Conservation (phyloP, 2,329 filamentous ascomycete species). For the Colletotrichum somersetense region DNA sequence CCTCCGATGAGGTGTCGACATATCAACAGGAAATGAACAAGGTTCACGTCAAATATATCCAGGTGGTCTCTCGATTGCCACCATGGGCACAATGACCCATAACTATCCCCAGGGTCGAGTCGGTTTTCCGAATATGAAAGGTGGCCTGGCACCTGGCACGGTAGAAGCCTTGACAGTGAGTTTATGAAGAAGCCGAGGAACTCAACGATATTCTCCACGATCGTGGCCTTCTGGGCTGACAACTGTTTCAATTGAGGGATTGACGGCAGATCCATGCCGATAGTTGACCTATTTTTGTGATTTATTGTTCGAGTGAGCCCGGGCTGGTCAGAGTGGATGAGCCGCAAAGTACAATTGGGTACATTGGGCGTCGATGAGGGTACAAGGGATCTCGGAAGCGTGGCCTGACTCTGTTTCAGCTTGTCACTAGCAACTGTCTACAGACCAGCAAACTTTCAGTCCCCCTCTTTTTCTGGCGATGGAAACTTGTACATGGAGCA, state of each 20-base stretch:
- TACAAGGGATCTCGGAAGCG: neutral
- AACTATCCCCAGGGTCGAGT: neutral
- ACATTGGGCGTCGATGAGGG: neutral
- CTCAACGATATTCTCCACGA: neutral
- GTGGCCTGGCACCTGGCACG: neutral
- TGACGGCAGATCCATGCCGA: neutral
- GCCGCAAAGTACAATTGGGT: neutral
- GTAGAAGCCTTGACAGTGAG: conserved; percentile 6
- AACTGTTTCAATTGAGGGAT: neutral
- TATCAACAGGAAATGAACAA: neutral
- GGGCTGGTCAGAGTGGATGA: neutral
- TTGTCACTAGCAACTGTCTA: neutral
- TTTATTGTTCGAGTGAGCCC: neutral
- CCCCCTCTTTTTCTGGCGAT: neutral
- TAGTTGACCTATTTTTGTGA: neutral
- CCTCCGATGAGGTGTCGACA: neutral
- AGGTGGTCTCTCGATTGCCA: neutral
- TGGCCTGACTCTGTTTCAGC: neutral
- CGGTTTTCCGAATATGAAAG: neutral
- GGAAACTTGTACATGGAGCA: neutral
- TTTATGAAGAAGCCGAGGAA: conserved; percentile 9
- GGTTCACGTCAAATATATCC: neutral
- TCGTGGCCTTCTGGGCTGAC: neutral
- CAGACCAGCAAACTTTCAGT: neutral
- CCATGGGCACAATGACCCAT: neutral